Percentiles rank a stretch among this genome's conserved stretches.
Conservation (phyloP, 805 yeast genomes). For the Cyberlindnera galapagoensis region DNA sequence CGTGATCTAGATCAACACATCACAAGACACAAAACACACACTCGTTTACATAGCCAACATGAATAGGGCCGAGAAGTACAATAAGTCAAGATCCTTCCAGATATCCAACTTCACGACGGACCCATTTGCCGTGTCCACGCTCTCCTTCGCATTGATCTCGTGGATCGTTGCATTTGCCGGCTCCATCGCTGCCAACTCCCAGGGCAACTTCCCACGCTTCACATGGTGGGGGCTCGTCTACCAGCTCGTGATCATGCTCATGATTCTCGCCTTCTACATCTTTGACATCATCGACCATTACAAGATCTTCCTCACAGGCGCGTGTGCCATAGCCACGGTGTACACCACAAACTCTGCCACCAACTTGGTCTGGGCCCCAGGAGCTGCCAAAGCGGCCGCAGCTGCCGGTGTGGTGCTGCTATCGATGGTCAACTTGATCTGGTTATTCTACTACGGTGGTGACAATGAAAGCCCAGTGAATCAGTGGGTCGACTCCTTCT, state of each 20-base stretch:
- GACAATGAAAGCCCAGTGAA: slow-evolving; percentile 85
- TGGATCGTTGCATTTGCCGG: slow-evolving; percentile 92
- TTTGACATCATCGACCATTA: slow-evolving; percentile 64
- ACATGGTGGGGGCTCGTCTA: slow-evolving; percentile 97
- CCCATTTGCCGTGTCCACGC: slow-evolving; percentile 82
- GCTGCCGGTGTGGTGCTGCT: slow-evolving; percentile 87
- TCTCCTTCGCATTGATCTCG: slow-evolving; percentile 65
- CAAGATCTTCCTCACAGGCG: slow-evolving; percentile 38
- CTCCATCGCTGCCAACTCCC: slow-evolving; percentile 50
- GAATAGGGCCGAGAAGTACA: too few species aligned
- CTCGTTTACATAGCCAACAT: too few species aligned
- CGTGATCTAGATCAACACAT: too few species aligned
- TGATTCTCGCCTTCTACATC: slow-evolving; percentile 47
- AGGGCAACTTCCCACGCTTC: slow-evolving; percentile 61
- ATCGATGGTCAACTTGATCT: slow-evolving; percentile 73
- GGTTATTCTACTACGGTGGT: slow-evolving; percentile 88
- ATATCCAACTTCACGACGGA: slow-evolving; percentile 54
- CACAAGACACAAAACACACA: too few species aligned
- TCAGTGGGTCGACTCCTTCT: slow-evolving; percentile 78
- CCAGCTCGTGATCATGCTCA: slow-evolving; percentile 54
- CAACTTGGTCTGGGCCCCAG: slow-evolving; percentile 61
- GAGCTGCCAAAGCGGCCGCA: slow-evolving; percentile 71
- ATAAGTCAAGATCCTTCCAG: too few species aligned
- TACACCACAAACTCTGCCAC: slow-evolving; percentile 84
- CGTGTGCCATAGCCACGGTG: slow-evolving; percentile 61